Percentiles rank a stretch among this genome's conserved stretches.
Evolutionary conservation across 371 early-diverging fungal species (phyloP).

Genomic region (Circinella minor): DNA sequence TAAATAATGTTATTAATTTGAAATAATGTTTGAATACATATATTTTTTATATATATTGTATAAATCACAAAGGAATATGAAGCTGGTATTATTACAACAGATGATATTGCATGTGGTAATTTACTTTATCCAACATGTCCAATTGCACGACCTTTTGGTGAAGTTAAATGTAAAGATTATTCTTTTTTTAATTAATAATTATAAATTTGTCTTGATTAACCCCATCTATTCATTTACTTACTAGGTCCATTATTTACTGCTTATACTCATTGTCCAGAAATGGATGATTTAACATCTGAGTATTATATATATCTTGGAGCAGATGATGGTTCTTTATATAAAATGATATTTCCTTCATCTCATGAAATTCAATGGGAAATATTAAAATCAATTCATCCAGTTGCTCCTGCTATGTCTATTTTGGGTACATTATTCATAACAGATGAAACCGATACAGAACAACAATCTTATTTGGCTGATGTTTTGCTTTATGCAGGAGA

Average conservation of each 20-base stretch:
- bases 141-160: slow-evolving; percentile 28
- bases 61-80: slow-evolving; percentile 10
- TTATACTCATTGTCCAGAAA: slow-evolving; percentile 16
- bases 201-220: not conserved
- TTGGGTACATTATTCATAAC: slow-evolving; percentile 26
- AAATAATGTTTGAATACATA: too few relatives aligned
- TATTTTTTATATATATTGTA: too few relatives aligned
- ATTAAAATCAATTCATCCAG: slow-evolving; percentile 26
- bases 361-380: slow-evolving; percentile 25
- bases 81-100: slow-evolving; percentile 15
- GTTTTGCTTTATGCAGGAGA: slow-evolving; percentile 42
- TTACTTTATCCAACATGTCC: slow-evolving; percentile 33
- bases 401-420: slow-evolving; percentile 36
- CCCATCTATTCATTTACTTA: not conserved
- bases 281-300: not conserved
- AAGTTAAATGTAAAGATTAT: slow-evolving; percentile 32
- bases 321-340: slow-evolving; percentile 36
- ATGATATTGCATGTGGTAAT: slow-evolving; percentile 38
- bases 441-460: not conserved
- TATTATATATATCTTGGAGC: slow-evolving; percentile 34
- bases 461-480: slow-evolving; percentile 9
- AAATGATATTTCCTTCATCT: slow-evolving; percentile 14
- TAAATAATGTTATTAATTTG: too few relatives aligned
- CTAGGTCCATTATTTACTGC: slow-evolving; percentile 41
- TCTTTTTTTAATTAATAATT: not conserved